A percentile compares a stretch with the other conserved stretches of the same genome.
Evolutionary conservation across 129 eudicot species (phyloP).

Genomic region (Lactuca saligna): DNA sequence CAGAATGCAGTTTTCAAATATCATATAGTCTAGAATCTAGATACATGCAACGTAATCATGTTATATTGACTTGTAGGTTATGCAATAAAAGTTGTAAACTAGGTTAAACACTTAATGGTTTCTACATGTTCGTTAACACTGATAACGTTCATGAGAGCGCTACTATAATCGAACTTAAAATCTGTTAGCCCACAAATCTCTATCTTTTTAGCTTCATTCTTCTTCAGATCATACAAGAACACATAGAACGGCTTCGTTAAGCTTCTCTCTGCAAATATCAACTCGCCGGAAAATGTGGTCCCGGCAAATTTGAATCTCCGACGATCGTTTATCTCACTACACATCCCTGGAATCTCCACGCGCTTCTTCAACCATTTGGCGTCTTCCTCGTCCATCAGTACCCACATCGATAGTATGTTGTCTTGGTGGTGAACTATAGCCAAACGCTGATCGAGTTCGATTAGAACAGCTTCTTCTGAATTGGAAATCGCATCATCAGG

Average conservation of each 20-base stretch:
- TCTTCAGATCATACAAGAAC: slow-evolving; percentile 30
- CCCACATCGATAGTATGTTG: slow-evolving; percentile 19
- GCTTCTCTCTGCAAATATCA: slow-evolving; percentile 29
- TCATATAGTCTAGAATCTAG: background rate
- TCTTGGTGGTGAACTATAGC: slow-evolving; percentile 32
- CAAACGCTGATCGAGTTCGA: slow-evolving; percentile 31
- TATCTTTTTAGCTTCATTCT: slow-evolving; percentile 30
- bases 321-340: slow-evolving; percentile 22
- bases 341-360: slow-evolving; percentile 23
- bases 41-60: background rate
- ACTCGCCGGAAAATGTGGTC: slow-evolving; percentile 25
- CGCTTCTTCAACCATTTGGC: slow-evolving; percentile 32
- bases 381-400: slow-evolving; percentile 19
- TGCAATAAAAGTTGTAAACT: slow-evolving; percentile 8
- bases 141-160: slow-evolving; percentile 20
- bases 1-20: background rate
- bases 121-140: slow-evolving; percentile 37
- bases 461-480: slow-evolving; percentile 33
- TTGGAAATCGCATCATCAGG: slow-evolving; percentile 15
- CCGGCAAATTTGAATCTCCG: slow-evolving; percentile 18
- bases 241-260: slow-evolving; percentile 28
- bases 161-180: slow-evolving; percentile 15
- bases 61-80: slow-evolving; percentile 3
- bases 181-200: slow-evolving; percentile 35
- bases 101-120: slow-evolving; percentile 25